Base-by-base conservation (phyloP, 192 early-diverging fungal genomes). In the Mortierella alpina region DNA sequence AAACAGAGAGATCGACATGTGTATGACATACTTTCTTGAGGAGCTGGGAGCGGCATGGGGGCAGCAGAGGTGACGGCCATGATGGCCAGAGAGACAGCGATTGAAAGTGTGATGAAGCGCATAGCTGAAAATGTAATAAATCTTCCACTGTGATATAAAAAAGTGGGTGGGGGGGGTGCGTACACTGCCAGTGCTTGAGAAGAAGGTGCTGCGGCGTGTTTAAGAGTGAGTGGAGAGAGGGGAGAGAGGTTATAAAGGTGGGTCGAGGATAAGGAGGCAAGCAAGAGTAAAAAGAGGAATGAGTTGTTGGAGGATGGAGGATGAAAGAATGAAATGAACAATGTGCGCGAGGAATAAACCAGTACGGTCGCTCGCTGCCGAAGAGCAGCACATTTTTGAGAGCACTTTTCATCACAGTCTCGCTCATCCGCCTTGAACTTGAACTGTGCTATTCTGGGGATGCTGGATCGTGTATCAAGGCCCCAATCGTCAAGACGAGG, bases 21-120 rank as follows among this genome's bases (percentile, higher is more conserved):
- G n/a, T 20, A 8, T 40, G 42, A 15, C 72, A 59, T 60, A 72
- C 70, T 46, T 17, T 64, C 54, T 59, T 55, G 64, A 47, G 62
- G 54, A 17, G 46, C 63, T 22, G 70, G 47, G 13, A 51, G 31
- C 6, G 64, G 73, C 12, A 76, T 4, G 12, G 74, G 74, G 10
- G 67, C 67, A 46, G 74, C 74, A 17, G 42, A 47, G 39, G 74
- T 69, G 48, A 76, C 12, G 44, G 66, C 61, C 15, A 69, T 61
- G 1, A 76, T 18, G 22, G 74, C 67, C 46, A 76, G 20, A 31
- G 74, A 76, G 54, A 69, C 47, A 18, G 74, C 74, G 14, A 76
- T 59, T 23, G 66, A 64, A 40, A 68, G 66, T 17, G 74, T 63
- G 59, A 76, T 48, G 52, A 76, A 23, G 55, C 67, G 74, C 74